Evolutionary conservation across 345 rosid genomes (phyloP).

Genomic region (Syzygium jambos): DNA sequence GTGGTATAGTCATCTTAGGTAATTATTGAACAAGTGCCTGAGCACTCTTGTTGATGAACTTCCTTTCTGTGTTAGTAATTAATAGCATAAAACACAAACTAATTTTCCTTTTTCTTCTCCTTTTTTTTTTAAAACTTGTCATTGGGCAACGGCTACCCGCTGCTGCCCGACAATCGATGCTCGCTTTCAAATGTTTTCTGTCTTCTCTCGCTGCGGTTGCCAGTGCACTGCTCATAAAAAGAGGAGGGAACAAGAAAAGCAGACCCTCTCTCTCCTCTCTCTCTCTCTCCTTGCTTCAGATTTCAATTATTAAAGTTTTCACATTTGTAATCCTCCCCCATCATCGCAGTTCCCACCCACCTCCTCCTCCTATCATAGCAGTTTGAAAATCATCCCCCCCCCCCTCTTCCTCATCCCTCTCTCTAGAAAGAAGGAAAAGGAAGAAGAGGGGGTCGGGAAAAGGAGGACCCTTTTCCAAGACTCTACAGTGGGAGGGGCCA

Average conservation of each 20-base stretch:
- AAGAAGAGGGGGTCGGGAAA: not conserved
- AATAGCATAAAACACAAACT: not conserved
- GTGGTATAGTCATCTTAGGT: not conserved
- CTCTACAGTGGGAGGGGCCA: not conserved
- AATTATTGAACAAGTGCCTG: not conserved
- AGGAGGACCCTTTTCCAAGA: not conserved
- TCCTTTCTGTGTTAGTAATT: not conserved
- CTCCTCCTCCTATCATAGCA: not conserved
- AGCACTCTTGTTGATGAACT: too few relatives aligned
- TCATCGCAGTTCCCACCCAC: conserved; percentile 10
- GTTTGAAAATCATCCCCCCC: not conserved
- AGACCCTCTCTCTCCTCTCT: not conserved
- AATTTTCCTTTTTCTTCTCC: too few relatives aligned
- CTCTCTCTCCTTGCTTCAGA: conserved; percentile 1
- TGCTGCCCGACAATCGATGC: conserved; percentile 33
- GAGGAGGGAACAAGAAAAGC: not conserved
- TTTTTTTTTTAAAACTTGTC: not conserved
- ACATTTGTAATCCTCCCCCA: not conserved
- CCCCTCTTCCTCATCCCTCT: not conserved
- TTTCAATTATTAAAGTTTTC: conserved; percentile 22
- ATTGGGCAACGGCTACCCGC: conserved; percentile 44
- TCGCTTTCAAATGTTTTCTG: conserved; percentile 17
- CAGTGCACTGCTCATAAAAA: not conserved
- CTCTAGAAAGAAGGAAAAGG: not conserved
- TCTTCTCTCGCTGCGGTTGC: not conserved